Percentiles rank a stretch among this genome's conserved stretches.
Evolutionary conservation across 441 rosid species (phyloP).

Genomic region (Breynia disticha): DNA sequence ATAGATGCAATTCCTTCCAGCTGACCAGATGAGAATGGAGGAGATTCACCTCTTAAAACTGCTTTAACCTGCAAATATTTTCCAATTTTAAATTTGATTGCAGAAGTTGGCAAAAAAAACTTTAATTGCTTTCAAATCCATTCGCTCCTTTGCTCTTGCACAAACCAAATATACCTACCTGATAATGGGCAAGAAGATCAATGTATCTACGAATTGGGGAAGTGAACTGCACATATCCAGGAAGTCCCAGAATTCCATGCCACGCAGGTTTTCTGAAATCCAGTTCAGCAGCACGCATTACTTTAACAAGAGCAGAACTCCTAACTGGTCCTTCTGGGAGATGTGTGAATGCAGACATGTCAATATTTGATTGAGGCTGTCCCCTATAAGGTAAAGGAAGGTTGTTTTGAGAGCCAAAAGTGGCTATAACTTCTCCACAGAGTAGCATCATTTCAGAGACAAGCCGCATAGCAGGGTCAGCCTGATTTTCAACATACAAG

Average conservation of each 20-base stretch:
- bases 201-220: slow-evolving; percentile 94
- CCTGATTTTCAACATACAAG: slow-evolving; percentile 84
- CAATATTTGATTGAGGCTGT: slow-evolving; percentile 84
- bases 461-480: slow-evolving; percentile 86
- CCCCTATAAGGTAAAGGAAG: slow-evolving; percentile 92
- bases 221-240: slow-evolving; percentile 96
- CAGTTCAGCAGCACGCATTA: slow-evolving; percentile 85
- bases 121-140: slow-evolving; percentile 1
- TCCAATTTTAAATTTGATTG: not conserved
- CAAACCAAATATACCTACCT: slow-evolving; percentile 34
- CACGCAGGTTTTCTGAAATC: slow-evolving; percentile 79
- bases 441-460: slow-evolving; percentile 98
- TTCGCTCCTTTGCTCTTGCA: not conserved
- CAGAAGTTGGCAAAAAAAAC: not conserved
- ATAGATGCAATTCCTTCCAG: slow-evolving; percentile 78
- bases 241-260: slow-evolving; percentile 84
- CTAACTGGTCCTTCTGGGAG: slow-evolving; percentile 97
- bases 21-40: slow-evolving; percentile 83
- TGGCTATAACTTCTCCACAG: slow-evolving; percentile 87
- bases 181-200: slow-evolving; percentile 98
- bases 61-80: slow-evolving; percentile 60
- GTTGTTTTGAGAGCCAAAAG: slow-evolving; percentile 61
- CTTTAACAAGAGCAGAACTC: slow-evolving; percentile 56
- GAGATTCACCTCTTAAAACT: slow-evolving; percentile 67
- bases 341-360: slow-evolving; percentile 69